Evolutionary conservation across 1,139 yeast genomes (phyloP).

Genomic region (Magnusiomyces suaveolens): DNA sequence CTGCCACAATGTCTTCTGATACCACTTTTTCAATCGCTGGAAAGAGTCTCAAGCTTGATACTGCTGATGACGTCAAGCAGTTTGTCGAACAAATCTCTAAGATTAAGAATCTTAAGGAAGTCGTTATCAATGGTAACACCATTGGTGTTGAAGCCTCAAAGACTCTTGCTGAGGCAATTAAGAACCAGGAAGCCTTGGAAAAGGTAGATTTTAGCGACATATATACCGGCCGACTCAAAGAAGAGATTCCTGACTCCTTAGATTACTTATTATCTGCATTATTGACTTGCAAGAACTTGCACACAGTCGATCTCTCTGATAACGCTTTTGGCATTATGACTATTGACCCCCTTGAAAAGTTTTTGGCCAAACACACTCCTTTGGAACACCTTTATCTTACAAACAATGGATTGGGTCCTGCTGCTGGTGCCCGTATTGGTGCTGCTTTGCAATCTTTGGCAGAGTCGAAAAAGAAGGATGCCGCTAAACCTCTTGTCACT

Average conservation of each 20-base stretch:
- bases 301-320: constrained; percentile 75
- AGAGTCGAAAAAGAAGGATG: constrained; percentile 44
- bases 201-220: constrained; percentile 82
- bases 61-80: constrained; percentile 62
- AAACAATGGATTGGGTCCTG: constrained; percentile 96
- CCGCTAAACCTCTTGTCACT: constrained; percentile 43
- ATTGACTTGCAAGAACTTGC: constrained; percentile 55
- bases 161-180: constrained; percentile 52
- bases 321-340: constrained; percentile 96
- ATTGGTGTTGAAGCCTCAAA: constrained; percentile 84
- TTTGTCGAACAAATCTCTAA: constrained; percentile 46
- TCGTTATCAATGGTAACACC: constrained; percentile 88
- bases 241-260: constrained; percentile 85
- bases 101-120: constrained; percentile 39
- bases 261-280: constrained; percentile 63
- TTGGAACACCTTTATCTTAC: constrained; percentile 79
- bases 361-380: constrained; percentile 64
- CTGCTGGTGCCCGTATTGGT: constrained; percentile 92
- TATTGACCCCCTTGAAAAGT: constrained; percentile 76
- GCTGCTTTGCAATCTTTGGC: constrained; percentile 68
- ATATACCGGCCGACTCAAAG: constrained; percentile 87
- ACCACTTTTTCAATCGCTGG: constrained; percentile 51
- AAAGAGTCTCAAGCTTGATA: constrained; percentile 65
- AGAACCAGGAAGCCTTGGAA: constrained; percentile 34
- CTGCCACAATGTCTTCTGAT: constrained; percentile 5